Conservation (phyloP, 441 rosid genomes). For the Bocquillonia castaneifolia region DNA sequence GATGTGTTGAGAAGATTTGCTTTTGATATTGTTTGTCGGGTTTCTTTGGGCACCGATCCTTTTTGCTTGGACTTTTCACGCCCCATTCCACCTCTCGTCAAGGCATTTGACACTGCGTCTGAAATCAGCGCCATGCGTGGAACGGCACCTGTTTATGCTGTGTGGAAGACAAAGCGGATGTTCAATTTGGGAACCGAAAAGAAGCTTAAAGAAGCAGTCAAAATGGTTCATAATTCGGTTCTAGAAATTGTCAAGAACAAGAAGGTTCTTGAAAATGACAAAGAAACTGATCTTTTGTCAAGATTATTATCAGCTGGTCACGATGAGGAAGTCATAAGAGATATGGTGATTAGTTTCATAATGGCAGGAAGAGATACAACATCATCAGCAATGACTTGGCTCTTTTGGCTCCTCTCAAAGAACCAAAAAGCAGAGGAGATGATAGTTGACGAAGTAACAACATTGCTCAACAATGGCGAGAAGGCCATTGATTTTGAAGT, state of each 20-base stretch:
- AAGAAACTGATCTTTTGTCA: slow-evolving; percentile 49
- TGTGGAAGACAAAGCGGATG: slow-evolving; percentile 61
- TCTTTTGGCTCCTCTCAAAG: slow-evolving; percentile 64
- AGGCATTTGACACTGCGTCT: slow-evolving; percentile 61
- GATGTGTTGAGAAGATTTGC: slow-evolving; percentile 58
- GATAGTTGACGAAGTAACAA: slow-evolving; percentile 35
- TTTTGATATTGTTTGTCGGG: slow-evolving; percentile 38
- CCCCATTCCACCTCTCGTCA: slow-evolving; percentile 39
- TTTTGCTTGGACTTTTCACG: slow-evolving; percentile 35
- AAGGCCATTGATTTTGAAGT: slow-evolving; percentile 39
- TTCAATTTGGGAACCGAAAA: slow-evolving; percentile 53
- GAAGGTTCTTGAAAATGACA: slow-evolving; percentile 31
- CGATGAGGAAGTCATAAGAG: slow-evolving; percentile 49
- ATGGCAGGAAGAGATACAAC: slow-evolving; percentile 88
- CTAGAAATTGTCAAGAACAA: slow-evolving; percentile 40
- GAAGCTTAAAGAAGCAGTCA: slow-evolving; percentile 45
- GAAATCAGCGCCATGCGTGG: slow-evolving; percentile 60
- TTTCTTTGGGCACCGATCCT: slow-evolving; percentile 47
- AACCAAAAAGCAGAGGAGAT: slow-evolving; percentile 29
- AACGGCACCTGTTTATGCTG: slow-evolving; percentile 38
- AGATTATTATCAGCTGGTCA: slow-evolving; percentile 51
- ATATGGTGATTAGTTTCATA: slow-evolving; percentile 67
- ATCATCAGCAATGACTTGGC: slow-evolving; percentile 81
- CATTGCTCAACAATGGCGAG: slow-evolving; percentile 21
- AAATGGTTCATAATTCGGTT: slow-evolving; percentile 45